phyloP scores from a whole-genome alignment of 768 basidiomycete genomes.

The Xanthoconium stramineum region DNA sequence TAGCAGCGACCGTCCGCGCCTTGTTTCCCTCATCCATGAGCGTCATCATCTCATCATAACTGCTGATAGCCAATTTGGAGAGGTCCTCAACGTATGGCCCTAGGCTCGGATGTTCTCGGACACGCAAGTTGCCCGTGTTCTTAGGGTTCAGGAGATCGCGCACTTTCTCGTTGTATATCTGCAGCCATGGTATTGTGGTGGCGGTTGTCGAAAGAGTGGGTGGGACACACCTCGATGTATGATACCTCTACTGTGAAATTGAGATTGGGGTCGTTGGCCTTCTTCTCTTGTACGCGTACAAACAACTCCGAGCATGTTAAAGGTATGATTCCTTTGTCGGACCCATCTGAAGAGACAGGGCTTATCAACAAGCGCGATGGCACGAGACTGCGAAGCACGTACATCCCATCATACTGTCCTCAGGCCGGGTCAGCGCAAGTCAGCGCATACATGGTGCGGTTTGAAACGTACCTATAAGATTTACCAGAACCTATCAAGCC shows the following conservation, averaged over 20 bases:
- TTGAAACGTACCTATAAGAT: constrained; percentile 72
- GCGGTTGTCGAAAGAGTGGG: background rate
- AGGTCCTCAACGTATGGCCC: constrained; percentile 99
- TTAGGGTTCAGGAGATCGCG: constrained; percentile 96
- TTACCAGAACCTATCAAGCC: constrained; percentile 72
- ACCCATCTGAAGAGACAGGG: constrained; percentile 59
- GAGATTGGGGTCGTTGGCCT: constrained; percentile 59
- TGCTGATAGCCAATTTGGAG: constrained; percentile 86
- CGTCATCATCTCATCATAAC: constrained; percentile 96
- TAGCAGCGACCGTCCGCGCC: constrained; percentile 96
- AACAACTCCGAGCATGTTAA: constrained; percentile 94
- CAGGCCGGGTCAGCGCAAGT: constrained; percentile 7
- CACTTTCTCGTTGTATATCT: constrained; percentile 98
- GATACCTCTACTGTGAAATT: constrained; percentile 96
- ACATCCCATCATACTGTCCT: constrained; percentile 91
- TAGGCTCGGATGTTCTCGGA: constrained; percentile 93
- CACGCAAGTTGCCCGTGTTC: constrained; percentile 93
- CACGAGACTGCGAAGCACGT: constrained; percentile 35
- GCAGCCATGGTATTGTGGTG: background rate
- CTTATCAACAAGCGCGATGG: constrained; percentile 2
- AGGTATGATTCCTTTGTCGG: constrained; percentile 97
- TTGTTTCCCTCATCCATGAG: constrained; percentile 99
- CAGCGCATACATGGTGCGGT: background rate
- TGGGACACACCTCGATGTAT: constrained; percentile 76
- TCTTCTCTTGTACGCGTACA: constrained; percentile 69